Conservation (phyloP, 139 green algal species). For the Auxenochlorella protothecoides region DNA sequence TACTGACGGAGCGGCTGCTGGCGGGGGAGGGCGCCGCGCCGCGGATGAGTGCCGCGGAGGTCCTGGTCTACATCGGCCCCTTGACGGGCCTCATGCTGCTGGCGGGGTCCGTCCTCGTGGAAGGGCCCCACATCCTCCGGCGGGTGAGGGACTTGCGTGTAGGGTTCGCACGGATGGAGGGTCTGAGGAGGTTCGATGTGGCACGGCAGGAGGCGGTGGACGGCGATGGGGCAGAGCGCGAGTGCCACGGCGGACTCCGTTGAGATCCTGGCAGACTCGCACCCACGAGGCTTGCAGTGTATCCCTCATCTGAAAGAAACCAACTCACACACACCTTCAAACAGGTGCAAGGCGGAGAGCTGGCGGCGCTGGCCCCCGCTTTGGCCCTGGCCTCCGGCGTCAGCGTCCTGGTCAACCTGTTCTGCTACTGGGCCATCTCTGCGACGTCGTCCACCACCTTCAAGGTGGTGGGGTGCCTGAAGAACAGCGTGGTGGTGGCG, state of each 20-base stretch:
- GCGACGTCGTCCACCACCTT: constrained; percentile 14
- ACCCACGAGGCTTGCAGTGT: too few relatives aligned
- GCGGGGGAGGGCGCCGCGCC: not conserved
- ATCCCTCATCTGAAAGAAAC: too few relatives aligned
- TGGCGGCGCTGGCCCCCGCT: too few relatives aligned
- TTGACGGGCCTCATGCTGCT: constrained; percentile 7
- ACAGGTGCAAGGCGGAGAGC: too few relatives aligned
- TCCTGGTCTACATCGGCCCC: constrained; percentile 18
- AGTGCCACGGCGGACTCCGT: too few relatives aligned
- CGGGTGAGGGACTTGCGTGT: too few relatives aligned
- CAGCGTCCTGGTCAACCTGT: constrained; percentile 20
- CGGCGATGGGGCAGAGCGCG: too few relatives aligned
- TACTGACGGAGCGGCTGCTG: constrained; percentile 17
- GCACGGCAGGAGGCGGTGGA: too few relatives aligned
- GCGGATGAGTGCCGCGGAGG: not conserved
- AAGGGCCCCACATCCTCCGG: constrained; percentile 4
- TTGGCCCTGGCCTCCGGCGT: not conserved
- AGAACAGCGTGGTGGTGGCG: constrained; percentile 30
- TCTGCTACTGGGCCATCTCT: constrained; percentile 10
- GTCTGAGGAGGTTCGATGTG: too few relatives aligned
- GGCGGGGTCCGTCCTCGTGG: not conserved
- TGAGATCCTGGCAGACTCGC: too few relatives aligned
- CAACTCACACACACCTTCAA: too few relatives aligned
- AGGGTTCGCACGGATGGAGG: too few relatives aligned
- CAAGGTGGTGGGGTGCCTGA: constrained; percentile 25